Conservation (phyloP, 495 filamentous ascomycete genomes). For the Penicillium diatomitis region DNA sequence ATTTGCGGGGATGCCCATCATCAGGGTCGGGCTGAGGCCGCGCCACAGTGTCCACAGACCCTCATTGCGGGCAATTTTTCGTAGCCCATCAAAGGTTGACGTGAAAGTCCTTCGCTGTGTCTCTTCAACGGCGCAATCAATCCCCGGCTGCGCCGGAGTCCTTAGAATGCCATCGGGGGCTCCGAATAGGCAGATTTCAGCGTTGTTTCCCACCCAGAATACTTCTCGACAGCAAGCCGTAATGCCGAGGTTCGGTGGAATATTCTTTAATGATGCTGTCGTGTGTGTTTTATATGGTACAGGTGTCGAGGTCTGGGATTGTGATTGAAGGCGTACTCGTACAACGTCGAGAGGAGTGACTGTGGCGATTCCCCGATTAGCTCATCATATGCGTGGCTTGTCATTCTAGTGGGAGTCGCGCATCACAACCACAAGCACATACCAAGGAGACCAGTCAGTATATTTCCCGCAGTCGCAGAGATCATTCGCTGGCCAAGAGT, state of each 20-base stretch:
- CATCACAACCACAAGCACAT: constrained; percentile 13
- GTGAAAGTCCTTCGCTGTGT: constrained; percentile 72
- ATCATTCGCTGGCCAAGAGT: constrained; percentile 85
- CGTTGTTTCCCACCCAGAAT: constrained; percentile 86
- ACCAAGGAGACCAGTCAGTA: constrained; percentile 87
- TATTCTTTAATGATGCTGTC: constrained; percentile 50
- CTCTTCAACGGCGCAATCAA: constrained; percentile 82
- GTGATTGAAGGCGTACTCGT: constrained; percentile 86
- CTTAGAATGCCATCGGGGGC: constrained; percentile 28
- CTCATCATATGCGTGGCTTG: neutral
- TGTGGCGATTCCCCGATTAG: constrained; percentile 22
- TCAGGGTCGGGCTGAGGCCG: constrained; percentile 80
- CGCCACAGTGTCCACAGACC: constrained; percentile 83
- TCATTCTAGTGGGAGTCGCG: no score
- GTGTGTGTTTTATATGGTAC: constrained; percentile 39
- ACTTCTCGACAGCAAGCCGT: constrained; percentile 95
- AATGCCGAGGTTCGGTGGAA: constrained; percentile 73
- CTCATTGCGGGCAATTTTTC: constrained; percentile 95
- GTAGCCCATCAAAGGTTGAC: constrained; percentile 83
- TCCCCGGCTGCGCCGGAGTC: constrained; percentile 19
- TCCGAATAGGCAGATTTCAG: constrained; percentile 68
- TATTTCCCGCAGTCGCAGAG: constrained; percentile 81
- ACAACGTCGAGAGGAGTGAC: constrained; percentile 97
- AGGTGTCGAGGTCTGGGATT: constrained; percentile 41
- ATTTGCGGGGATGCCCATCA: constrained; percentile 92